Evolutionary conservation across 116 monocot species (phyloP).

Genomic region (Thalassia testudinum): DNA sequence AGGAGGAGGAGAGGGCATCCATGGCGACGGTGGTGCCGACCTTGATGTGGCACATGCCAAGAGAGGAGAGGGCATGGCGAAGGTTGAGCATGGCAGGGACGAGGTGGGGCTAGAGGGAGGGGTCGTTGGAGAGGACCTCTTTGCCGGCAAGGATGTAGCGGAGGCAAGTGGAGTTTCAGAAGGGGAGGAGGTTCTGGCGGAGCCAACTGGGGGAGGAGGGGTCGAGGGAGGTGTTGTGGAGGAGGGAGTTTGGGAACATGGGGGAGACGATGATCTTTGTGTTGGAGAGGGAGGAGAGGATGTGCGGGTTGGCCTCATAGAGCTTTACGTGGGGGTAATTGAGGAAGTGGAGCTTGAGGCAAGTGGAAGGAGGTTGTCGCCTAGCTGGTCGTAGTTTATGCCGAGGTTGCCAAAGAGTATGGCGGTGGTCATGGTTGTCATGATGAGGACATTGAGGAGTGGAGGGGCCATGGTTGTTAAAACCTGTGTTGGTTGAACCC

Average conservation of each 20-base stretch:
- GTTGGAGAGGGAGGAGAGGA: too few species aligned
- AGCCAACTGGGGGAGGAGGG: too few species aligned
- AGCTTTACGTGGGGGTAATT: conserved; percentile 57
- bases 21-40: too few species aligned
- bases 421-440: not conserved
- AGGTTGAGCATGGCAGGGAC: conserved; percentile 66
- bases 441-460: not conserved
- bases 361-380: conserved; percentile 60
- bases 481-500: too few species aligned
- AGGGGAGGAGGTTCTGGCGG: too few species aligned
- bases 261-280: too few species aligned
- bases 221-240: too few species aligned
- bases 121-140: conserved; percentile 74
- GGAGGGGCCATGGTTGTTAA: too few species aligned
- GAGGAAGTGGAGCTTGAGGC: conserved; percentile 26
- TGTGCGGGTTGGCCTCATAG: conserved; percentile 69
- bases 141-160: conserved; percentile 89
- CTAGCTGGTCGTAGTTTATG: conserved; percentile 83
- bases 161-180: conserved; percentile 27
- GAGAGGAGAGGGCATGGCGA: conserved; percentile 23
- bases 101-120: too few species aligned
- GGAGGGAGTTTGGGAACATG: too few species aligned
- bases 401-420: conserved; percentile 22
- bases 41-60: conserved; percentile 60
- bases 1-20: conserved; percentile 43